Evolutionary conservation across 345 rosid genomes (phyloP).

Genomic region (Pistacia atlantica): DNA sequence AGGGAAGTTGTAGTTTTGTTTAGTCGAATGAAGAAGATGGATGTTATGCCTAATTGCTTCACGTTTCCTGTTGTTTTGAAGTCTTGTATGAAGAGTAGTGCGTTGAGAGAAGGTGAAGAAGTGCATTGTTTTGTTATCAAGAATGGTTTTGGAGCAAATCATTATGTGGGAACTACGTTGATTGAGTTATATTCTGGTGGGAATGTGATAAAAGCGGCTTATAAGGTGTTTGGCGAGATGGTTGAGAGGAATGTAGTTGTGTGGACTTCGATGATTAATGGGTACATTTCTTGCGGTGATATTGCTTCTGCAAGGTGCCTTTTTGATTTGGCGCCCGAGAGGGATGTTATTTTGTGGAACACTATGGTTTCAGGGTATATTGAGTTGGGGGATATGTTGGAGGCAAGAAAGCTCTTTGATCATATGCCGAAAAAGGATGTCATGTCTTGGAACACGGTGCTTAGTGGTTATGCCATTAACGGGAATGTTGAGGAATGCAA

Average conservation of each 20-base stretch:
- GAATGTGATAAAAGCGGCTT: constrained; percentile 43
- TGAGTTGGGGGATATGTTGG: constrained; percentile 53
- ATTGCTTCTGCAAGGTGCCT: constrained; percentile 53
- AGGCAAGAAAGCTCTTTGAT: constrained; percentile 66
- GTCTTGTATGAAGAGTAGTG: constrained; percentile 53
- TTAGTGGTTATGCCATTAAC: constrained; percentile 59
- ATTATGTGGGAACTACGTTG: constrained; percentile 60
- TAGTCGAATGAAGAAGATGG: constrained; percentile 47
- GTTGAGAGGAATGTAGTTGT: constrained; percentile 68
- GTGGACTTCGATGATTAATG: constrained; percentile 73
- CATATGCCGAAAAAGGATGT: constrained; percentile 66
- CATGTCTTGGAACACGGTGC: constrained; percentile 86
- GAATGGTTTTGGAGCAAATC: constrained; percentile 56
- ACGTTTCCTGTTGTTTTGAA: constrained; percentile 70
- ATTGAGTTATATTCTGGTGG: constrained; percentile 71
- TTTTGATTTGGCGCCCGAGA: constrained; percentile 74
- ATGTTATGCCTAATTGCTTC: constrained; percentile 62
- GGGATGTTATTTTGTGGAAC: constrained; percentile 80
- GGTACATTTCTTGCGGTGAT: constrained; percentile 54
- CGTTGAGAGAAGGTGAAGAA: constrained; percentile 58
- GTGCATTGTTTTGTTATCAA: constrained; percentile 65
- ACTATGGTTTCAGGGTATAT: constrained; percentile 75
- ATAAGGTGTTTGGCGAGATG: constrained; percentile 69
- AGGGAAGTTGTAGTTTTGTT: constrained; percentile 49
- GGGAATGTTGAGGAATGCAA: constrained; percentile 58